Base-by-base conservation (phyloP, 257 asterid genomes). In the Solanum okadae region DNA sequence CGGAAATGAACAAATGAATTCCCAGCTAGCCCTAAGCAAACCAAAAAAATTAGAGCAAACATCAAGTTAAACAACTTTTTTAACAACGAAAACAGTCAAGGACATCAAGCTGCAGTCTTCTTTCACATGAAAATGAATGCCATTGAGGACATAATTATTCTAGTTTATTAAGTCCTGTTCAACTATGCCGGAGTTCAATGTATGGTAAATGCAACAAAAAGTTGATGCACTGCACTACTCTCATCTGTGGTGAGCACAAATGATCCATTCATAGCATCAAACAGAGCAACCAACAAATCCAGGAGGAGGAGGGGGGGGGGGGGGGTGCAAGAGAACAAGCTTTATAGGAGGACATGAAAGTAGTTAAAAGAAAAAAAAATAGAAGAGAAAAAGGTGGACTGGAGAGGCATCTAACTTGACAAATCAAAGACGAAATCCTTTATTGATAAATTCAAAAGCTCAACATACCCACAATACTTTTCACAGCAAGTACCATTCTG, bases 381-480 rank as follows among this genome's bases (percentile, higher is more conserved):
- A 23, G 16, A 13, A 40, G 84, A 77, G 33, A 78, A 78, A 27
- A 46, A 27, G 20, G 44, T 81, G 40, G 68, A 81, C 86, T 49
- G 25, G 70, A 81, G 68, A 82, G 59, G 70, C 70, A 82, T 82
- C 44, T 49, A 42, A 82, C 86, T 82, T 49, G 22, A 49, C 70
- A 29, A 59, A 40, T 82, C 86, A 82, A 29, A 82, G 44, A 31
- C 6, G 27, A 82, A 46, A 44, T 81, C 86, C 68, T 29, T 46
- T 18, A 15, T 46, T 27, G 86, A 81, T 18, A 81, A 81, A 29
- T 81, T 27, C 11, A 81, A 81, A 84, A 10, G 82, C 87, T 77
- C 15, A 83, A 89, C 93, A 86, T 93, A 95, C 99, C 99, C 98
- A 90, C 99, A 97, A 90, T 97, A 97, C 90, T 94, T 94, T 89